Evolutionary conservation across 768 basidiomycete genomes (phyloP), one percentile per base, ranked within the genome.

Genomic region (Russula emetica): DNA sequence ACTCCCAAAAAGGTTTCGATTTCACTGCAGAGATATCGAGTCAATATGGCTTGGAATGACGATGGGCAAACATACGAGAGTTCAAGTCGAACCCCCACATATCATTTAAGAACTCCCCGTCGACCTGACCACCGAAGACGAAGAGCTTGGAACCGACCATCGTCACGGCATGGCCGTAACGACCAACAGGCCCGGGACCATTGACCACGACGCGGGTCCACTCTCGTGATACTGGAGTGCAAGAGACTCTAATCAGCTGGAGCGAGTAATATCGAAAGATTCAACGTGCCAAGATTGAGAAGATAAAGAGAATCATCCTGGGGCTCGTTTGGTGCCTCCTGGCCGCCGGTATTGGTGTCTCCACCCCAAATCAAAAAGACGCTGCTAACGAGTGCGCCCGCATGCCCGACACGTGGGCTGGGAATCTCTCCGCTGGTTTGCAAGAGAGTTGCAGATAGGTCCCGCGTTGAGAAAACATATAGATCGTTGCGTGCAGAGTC

Each of bases 311-410:
- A 89, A 74, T 98, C 92, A 72, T 98, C 97, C 76, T 94, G 91
- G 69, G 83, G 85, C 64, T 94, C 93, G 11, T 79, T 77, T 10
- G 79, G 79, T 68, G 80, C 83, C 36, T 81, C 77, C 74, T 79
- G 83, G 26, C 78, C 78, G 69, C 88, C 87, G 16, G 86, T 84
- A 76, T 93, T 95, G 4, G 95, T 98, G 73, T 99, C 97, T 28
- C 96, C 97, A 36, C 97, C 97, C 97, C 97, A 99, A 4, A 98
- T 88, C 64, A 98, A 90, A 64, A 99, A 79, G 55, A 98, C 96
- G 71, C 90, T 94, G 74, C 94, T 93, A 62, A 98, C 94, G 55
- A 98, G 85, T 7, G 96, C 96, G 74, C 90, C 89, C 3, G 94
- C 93, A 77, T 99, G 97, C 0, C 97, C 96, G n/a, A 98, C 95